A percentile compares a stretch with the other conserved stretches of the same genome.
phyloP scores from a whole-genome alignment of 257 asterid genomes.

The Ocimum tenuiflorum region DNA sequence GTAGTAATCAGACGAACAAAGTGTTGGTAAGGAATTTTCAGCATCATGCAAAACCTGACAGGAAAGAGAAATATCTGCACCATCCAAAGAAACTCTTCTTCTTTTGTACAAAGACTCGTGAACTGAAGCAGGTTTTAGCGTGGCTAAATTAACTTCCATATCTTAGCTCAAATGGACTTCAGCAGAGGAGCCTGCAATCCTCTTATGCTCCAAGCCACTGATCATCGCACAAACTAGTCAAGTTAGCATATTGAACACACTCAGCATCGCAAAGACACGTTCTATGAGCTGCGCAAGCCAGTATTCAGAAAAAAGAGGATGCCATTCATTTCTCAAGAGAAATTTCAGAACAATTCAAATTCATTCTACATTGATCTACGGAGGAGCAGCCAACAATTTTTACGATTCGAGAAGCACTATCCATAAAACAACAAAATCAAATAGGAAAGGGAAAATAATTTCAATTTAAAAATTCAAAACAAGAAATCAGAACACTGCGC shows the following conservation, averaged over 20 bases:
- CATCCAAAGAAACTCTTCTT: conserved; percentile 47
- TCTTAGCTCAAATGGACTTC: not conserved
- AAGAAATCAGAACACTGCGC: not conserved
- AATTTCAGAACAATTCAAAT: not conserved
- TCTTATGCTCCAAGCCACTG: conserved; percentile 21
- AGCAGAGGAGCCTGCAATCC: conserved; percentile 11
- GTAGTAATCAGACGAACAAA: conserved; percentile 58
- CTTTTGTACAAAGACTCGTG: conserved; percentile 48
- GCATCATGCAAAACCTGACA: conserved; percentile 22
- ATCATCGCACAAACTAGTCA: conserved; percentile 4
- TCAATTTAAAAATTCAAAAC: not conserved
- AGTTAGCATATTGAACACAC: conserved; percentile 16
- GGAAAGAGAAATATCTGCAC: conserved; percentile 23
- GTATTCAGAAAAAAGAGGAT: not conserved
- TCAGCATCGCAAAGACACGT: not conserved
- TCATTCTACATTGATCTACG: not conserved
- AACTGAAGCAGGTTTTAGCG: conserved; percentile 19
- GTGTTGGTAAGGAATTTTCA: conserved; percentile 46
- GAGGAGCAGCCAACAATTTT: not conserved
- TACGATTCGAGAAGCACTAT: not conserved
- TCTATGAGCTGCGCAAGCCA: not conserved
- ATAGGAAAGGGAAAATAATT: not conserved
- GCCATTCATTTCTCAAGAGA: not conserved
- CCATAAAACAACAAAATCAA: not conserved
- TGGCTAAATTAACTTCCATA: conserved; percentile 44